These are phyloP conservation scores for Lentinula edodes DNA, from an alignment of 768 basidiomycete species.

Conservation along the genomic window DNA sequence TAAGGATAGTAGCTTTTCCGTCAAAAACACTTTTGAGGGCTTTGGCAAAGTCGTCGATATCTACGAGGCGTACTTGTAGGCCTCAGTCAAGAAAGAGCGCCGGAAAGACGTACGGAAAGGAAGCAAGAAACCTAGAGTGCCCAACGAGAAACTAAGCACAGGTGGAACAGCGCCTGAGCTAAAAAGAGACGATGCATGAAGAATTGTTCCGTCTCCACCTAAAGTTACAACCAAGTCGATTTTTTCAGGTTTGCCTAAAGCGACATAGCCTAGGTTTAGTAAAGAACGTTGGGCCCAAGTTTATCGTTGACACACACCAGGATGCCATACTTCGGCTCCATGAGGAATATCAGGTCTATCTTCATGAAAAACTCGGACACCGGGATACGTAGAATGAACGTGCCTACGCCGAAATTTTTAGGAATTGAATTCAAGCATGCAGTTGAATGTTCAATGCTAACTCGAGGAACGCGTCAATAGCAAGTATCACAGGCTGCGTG, in stretches of 20 bases:
- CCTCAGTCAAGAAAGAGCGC: neutral
- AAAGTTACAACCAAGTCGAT: slow-evolving; percentile 88
- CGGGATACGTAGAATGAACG: slow-evolving; percentile 51
- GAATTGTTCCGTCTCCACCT: slow-evolving; percentile 92
- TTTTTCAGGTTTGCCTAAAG: slow-evolving; percentile 46
- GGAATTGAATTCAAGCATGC: neutral
- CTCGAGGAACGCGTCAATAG: slow-evolving; percentile 71
- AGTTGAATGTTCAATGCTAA: slow-evolving; percentile 25
- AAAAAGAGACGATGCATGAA: slow-evolving; percentile 90
- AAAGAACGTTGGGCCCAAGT: neutral
- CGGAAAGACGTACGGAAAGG: slow-evolving; percentile 76
- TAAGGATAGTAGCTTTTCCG: slow-evolving; percentile 75
- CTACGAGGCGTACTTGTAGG: slow-evolving; percentile 30
- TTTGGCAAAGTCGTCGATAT: slow-evolving; percentile 81
- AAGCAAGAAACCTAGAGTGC: slow-evolving; percentile 87
- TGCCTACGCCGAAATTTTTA: slow-evolving; percentile 34
- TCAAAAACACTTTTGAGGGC: slow-evolving; percentile 76
- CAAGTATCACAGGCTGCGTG: slow-evolving; percentile 70
- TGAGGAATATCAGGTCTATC: slow-evolving; percentile 61
- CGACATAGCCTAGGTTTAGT: slow-evolving; percentile 5
- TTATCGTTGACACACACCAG: slow-evolving; percentile 37
- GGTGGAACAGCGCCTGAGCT: slow-evolving; percentile 89
- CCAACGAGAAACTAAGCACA: slow-evolving; percentile 87
- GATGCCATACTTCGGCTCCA: slow-evolving; percentile 60
- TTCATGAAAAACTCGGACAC: slow-evolving; percentile 61